Conservation (phyloP, 2,329 filamentous ascomycete species). For the Fonsecaea pugnacius region DNA sequence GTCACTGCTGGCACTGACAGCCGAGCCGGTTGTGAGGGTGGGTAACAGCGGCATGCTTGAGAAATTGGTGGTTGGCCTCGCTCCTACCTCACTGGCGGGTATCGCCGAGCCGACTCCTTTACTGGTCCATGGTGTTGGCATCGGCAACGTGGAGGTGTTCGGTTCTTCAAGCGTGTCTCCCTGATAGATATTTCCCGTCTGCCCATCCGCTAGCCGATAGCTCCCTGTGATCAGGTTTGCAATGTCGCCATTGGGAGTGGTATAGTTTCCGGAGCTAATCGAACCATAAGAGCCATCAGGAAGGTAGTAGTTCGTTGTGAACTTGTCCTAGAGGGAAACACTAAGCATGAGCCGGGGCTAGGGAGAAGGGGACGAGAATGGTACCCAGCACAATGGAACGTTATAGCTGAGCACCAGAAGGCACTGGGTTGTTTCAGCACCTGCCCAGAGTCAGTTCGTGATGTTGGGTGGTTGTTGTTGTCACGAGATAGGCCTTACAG, state of each 20-base stretch:
- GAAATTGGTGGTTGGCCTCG: conserved; percentile 25
- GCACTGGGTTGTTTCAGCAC: conserved; percentile 46
- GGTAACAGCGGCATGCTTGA: conserved; percentile 13
- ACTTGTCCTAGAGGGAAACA: conserved; percentile 47
- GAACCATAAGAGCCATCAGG: conserved; percentile 54
- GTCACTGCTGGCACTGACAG: not conserved
- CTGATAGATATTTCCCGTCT: conserved; percentile 53
- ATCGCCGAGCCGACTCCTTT: conserved; percentile 54
- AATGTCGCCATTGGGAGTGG: conserved; percentile 42
- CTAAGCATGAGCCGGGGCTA: not conserved
- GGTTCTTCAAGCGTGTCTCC: conserved; percentile 44
- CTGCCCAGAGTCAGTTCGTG: conserved; percentile 26
- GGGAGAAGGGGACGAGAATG: not conserved
- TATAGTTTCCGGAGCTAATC: conserved; percentile 51
- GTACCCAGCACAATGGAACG: conserved; percentile 55
- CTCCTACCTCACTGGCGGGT: conserved; percentile 50
- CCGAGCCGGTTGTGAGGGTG: conserved; percentile 8
- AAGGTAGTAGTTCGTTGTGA: conserved; percentile 57
- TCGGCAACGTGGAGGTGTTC: conserved; percentile 50
- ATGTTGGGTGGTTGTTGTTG: not conserved
- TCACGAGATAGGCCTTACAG: conserved; percentile 30
- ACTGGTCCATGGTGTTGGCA: conserved; percentile 54
- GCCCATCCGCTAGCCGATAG: conserved; percentile 47
- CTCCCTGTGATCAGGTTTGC: conserved; percentile 53
- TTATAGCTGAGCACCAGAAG: conserved; percentile 47